Percentiles rank a stretch among this genome's conserved stretches.
Evolutionary conservation across 768 basidiomycete species (phyloP).

Genomic region (Podaxis mareebaensis): DNA sequence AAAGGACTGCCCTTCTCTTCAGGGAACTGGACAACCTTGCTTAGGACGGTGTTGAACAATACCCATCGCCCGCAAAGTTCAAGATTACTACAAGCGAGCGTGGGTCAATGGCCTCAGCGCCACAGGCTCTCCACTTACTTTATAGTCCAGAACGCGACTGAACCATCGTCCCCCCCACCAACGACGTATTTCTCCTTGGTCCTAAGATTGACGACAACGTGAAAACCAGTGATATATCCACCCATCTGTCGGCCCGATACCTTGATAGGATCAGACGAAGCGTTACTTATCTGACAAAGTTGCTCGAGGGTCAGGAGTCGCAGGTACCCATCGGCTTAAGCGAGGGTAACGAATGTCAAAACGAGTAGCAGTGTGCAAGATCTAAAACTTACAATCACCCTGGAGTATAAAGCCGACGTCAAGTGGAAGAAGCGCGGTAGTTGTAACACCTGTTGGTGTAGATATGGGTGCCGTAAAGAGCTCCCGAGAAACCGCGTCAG

Average conservation of each 20-base stretch:
- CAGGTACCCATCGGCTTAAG: constrained; percentile 53
- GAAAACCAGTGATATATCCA: constrained; percentile 50
- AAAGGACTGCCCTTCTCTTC: constrained; percentile 56
- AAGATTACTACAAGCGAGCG: constrained; percentile 47
- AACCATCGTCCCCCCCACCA: constrained; percentile 79
- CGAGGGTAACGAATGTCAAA: constrained; percentile 15
- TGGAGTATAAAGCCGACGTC: constrained; percentile 58
- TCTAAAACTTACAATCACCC: constrained; percentile 57
- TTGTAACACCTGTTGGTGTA: background rate
- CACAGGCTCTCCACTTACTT: constrained; percentile 43
- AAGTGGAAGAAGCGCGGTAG: constrained; percentile 43
- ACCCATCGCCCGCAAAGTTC: constrained; percentile 71
- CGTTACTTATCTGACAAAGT: constrained; percentile 29
- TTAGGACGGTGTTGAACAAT: constrained; percentile 67
- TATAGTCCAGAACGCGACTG: constrained; percentile 70
- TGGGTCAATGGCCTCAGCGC: background rate
- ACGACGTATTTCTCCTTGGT: constrained; percentile 65
- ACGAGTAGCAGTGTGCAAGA: background rate
- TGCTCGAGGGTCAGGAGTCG: constrained; percentile 46
- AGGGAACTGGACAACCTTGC: constrained; percentile 55
- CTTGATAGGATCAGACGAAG: constrained; percentile 30
- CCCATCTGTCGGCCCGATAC: constrained; percentile 48
- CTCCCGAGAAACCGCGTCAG: background rate
- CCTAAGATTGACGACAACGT: constrained; percentile 54
- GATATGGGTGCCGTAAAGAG: background rate